Conservation (phyloP, 352 stramenopile species). For the Phytophthora macrochlamydospora region DNA sequence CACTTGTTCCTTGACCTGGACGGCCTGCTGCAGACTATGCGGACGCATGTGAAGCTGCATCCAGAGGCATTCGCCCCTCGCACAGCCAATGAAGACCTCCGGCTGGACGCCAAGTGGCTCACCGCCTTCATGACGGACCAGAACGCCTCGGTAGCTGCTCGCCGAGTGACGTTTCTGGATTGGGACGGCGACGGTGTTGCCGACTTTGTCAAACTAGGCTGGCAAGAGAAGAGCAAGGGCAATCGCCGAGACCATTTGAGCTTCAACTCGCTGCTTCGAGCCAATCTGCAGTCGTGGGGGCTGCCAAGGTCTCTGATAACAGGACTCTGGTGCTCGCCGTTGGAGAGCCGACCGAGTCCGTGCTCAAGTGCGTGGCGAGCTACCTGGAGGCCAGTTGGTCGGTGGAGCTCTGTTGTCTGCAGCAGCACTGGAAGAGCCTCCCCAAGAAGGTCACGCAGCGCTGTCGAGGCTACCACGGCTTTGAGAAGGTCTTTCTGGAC, state of each 20-base stretch:
- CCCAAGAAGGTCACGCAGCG: background rate
- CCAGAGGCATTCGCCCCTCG: background rate
- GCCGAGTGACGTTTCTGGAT: background rate
- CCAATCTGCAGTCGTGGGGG: background rate
- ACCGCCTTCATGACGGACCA: slow-evolving; percentile 2
- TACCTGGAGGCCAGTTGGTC: background rate
- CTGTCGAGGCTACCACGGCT: background rate
- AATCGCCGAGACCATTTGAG: slow-evolving; percentile 1
- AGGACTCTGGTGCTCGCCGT: background rate
- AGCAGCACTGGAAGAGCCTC: background rate
- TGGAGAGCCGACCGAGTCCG: background rate
- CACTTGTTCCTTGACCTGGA: slow-evolving; percentile 3
- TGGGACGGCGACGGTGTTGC: background rate
- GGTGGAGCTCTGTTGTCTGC: background rate
- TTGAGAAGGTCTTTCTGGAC: slow-evolving; percentile 2
- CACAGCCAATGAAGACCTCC: background rate
- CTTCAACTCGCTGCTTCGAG: background rate
- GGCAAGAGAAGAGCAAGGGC: background rate
- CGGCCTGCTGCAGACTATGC: background rate
- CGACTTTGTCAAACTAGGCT: background rate
- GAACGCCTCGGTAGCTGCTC: background rate
- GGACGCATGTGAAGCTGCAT: background rate
- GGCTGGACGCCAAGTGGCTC: slow-evolving; percentile 2
- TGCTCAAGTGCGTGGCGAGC: slow-evolving; percentile 1
- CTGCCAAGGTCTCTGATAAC: background rate